These are phyloP conservation scores for Pichia pseudocactophila DNA, from an alignment of 805 yeast species.

Conservation along the genomic window DNA sequence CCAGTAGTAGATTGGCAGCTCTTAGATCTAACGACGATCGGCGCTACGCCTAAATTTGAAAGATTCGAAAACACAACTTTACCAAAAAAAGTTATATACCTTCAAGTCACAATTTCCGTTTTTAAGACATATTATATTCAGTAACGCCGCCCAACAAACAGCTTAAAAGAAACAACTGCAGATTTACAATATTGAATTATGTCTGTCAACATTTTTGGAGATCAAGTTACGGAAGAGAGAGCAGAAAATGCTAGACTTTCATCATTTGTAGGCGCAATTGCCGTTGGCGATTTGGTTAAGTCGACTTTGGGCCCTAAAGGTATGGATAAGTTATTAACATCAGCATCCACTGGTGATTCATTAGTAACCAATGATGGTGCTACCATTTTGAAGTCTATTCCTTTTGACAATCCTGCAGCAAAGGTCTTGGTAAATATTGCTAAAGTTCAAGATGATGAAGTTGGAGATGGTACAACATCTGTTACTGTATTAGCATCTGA, in stretches of 20 bases:
- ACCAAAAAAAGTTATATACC: too few relatives aligned
- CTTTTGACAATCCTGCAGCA: constrained; percentile 96
- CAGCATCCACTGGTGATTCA: constrained; percentile 70
- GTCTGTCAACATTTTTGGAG: constrained; percentile 94
- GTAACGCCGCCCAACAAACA: too few relatives aligned
- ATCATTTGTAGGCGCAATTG: constrained; percentile 97
- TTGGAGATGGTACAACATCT: constrained; percentile 97
- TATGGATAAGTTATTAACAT: constrained; percentile 91
- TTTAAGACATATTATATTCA: too few relatives aligned
- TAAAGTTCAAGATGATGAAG: constrained; percentile 95
- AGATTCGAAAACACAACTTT: too few relatives aligned
- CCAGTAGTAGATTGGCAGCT: background rate
- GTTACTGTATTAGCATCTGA: constrained; percentile 91
- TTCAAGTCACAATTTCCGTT: too few relatives aligned
- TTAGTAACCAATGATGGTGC: constrained; percentile 98
- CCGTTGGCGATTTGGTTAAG: constrained; percentile 95
- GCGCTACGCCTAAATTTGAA: too few relatives aligned
- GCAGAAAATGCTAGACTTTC: constrained; percentile 97
- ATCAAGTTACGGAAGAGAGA: constrained; percentile 94
- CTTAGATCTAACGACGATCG: background rate
- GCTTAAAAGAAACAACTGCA: too few relatives aligned
- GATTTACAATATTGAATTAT: too few relatives aligned
- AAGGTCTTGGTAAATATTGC: constrained; percentile 90
- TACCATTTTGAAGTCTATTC: constrained; percentile 86
- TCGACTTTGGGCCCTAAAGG: constrained; percentile 96